A percentile compares a stretch with the other conserved stretches of the same genome.
Conservation (phyloP, 2,329 filamentous ascomycete species). For the Cytospora schulzeri region DNA sequence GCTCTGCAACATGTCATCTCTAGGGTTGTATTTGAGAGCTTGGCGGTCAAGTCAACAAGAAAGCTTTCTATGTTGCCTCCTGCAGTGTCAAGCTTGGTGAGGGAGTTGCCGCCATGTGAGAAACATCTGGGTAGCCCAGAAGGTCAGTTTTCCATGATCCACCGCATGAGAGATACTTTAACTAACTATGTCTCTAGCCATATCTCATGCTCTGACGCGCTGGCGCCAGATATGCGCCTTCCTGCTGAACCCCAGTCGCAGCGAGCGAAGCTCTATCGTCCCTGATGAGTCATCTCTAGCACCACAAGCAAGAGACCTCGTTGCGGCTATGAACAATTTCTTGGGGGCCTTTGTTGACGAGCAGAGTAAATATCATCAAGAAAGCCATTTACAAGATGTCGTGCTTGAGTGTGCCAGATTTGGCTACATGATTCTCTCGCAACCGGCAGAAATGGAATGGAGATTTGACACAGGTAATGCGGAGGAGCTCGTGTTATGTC, state of each 20-base stretch:
- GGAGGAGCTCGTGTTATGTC: conserved; percentile 13
- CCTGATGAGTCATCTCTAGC: conserved; percentile 35
- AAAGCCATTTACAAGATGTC: conserved; percentile 42
- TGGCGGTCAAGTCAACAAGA: conserved; percentile 35
- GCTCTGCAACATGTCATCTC: conserved; percentile 44
- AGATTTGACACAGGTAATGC: not conserved
- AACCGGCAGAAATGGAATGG: conserved; percentile 39
- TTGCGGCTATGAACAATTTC: conserved; percentile 38
- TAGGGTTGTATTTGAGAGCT: conserved; percentile 39
- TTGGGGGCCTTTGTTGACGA: conserved; percentile 38
- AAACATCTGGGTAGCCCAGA: conserved; percentile 31
- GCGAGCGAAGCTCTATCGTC: conserved; percentile 40
- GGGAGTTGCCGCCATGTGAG: conserved; percentile 36
- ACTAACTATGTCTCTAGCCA: conserved; percentile 27
- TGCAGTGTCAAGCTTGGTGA: conserved; percentile 36
- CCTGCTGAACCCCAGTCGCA: conserved; percentile 43
- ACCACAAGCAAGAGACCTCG: conserved; percentile 38
- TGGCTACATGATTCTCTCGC: conserved; percentile 46
- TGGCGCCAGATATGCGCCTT: conserved; percentile 48
- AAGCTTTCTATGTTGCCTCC: conserved; percentile 42
- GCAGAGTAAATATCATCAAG: conserved; percentile 38
- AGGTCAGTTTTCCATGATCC: conserved; percentile 33
- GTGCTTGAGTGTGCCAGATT: conserved; percentile 44
- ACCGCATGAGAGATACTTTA: not conserved
- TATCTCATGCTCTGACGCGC: conserved; percentile 40